phyloP scores from a whole-genome alignment of 2,329 filamentous ascomycete genomes.

The Ophiocordyceps camponoti-floridani region DNA sequence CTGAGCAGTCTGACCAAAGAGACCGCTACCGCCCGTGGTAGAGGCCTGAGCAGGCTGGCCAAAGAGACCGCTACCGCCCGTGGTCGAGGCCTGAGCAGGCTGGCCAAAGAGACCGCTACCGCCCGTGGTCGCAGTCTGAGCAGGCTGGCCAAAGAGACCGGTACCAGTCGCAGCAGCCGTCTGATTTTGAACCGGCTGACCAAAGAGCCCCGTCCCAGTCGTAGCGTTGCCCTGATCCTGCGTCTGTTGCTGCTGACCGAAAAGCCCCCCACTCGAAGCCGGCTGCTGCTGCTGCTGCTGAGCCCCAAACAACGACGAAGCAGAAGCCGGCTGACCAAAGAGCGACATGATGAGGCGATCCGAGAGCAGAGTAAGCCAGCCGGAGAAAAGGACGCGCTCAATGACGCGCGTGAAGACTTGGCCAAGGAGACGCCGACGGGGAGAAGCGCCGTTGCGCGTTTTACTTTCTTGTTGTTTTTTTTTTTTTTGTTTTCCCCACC shows the following conservation, averaged over 20 bases:
- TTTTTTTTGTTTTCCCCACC: too few species aligned
- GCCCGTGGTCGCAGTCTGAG: constrained; percentile 3
- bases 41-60: constrained; percentile 2
- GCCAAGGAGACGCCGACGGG: too few species aligned
- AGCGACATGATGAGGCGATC: constrained; percentile 12
- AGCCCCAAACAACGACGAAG: constrained; percentile 9
- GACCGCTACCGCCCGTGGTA: background rate
- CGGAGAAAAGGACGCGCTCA: background rate
- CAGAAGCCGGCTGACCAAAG: constrained; percentile 12
- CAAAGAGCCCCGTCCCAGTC: constrained; percentile 15
- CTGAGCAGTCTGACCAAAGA: background rate
- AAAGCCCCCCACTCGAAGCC: constrained; percentile 3
- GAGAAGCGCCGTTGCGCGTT: too few species aligned
- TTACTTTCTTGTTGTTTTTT: too few species aligned
- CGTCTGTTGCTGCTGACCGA: constrained; percentile 7
- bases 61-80: constrained; percentile 3
- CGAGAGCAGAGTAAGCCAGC: background rate
- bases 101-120: constrained; percentile 4
- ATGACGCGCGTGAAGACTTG: background rate
- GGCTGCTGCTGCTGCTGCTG: background rate
- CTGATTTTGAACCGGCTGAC: constrained; percentile 5
- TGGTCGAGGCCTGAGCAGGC: constrained; percentile 1
- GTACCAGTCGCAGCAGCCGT: constrained; percentile 8
- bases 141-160: constrained; percentile 15
- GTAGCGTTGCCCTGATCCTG: constrained; percentile 3